phyloP scores from a whole-genome alignment of 768 basidiomycete species.

The Pleurotus sapidus region DNA sequence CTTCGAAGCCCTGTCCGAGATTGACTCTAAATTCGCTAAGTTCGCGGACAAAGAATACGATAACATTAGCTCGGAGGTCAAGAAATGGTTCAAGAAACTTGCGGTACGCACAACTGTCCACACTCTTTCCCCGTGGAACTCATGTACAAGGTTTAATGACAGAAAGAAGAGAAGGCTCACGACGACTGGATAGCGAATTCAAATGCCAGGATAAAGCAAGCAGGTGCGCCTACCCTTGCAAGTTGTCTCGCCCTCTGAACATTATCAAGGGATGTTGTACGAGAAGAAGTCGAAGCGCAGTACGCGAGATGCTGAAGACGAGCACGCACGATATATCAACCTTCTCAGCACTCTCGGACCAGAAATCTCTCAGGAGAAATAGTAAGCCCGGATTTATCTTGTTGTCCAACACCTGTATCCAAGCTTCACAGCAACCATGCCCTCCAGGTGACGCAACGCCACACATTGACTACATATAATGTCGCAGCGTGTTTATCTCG shows the following conservation, averaged over 20 bases:
- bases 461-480: slow-evolving; percentile 52
- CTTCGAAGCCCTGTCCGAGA: slow-evolving; percentile 68
- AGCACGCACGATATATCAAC: slow-evolving; percentile 76
- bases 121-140: not conserved
- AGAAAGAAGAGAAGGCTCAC: slow-evolving; percentile 82
- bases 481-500: slow-evolving; percentile 66
- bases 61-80: slow-evolving; percentile 60
- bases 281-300: slow-evolving; percentile 83
- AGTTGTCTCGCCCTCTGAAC: not conserved
- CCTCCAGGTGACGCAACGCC: slow-evolving; percentile 57
- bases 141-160: not conserved
- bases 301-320: slow-evolving; percentile 61
- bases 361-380: slow-evolving; percentile 78
- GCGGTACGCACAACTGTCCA: slow-evolving; percentile 43
- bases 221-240: slow-evolving; percentile 37
- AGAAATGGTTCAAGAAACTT: slow-evolving; percentile 86
- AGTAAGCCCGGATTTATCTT: slow-evolving; percentile 43
- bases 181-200: slow-evolving; percentile 67
- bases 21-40: slow-evolving; percentile 75
- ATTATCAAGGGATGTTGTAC: slow-evolving; percentile 55
- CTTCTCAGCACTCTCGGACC: slow-evolving; percentile 70
- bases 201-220: slow-evolving; percentile 75
- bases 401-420: not conserved
- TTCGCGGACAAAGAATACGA: slow-evolving; percentile 73
- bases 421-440: slow-evolving; percentile 56